Conservation (phyloP, 441 rosid species). For the Kokia cookei region DNA sequence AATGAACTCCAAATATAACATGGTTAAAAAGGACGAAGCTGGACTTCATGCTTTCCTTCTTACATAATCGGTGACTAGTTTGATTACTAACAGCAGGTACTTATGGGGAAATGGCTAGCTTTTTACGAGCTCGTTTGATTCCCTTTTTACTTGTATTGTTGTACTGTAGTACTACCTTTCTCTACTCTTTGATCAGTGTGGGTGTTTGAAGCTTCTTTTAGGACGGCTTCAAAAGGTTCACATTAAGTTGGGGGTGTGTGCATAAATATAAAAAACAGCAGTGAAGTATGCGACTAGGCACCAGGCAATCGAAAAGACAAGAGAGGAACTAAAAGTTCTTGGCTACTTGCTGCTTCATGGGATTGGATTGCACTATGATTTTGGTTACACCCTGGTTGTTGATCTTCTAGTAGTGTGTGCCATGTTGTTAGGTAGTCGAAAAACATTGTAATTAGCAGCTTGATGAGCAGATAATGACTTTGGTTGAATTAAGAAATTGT, state of each 20-base stretch:
- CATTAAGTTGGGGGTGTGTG: not conserved
- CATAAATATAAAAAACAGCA: not conserved
- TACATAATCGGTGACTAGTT: not conserved
- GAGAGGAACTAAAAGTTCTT: not conserved
- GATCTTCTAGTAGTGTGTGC: not conserved
- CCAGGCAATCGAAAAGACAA: not conserved
- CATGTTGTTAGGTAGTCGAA: not conserved
- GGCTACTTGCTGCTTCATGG: not conserved
- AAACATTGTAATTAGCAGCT: not conserved
- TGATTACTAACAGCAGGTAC: slow-evolving; percentile 7
- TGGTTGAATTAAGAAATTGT: not conserved
- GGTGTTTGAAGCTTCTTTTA: slow-evolving; percentile 17
- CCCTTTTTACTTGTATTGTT: not conserved
- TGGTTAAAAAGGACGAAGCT: not conserved
- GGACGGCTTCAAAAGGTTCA: slow-evolving; percentile 15
- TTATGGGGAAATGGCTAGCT: not conserved
- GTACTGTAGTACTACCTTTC: not conserved
- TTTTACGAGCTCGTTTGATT: not conserved
- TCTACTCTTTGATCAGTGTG: not conserved
- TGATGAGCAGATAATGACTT: not conserved
- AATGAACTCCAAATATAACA: not conserved
- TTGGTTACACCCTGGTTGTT: not conserved
- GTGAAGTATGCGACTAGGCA: not conserved
- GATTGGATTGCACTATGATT: not conserved
- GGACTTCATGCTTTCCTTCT: not conserved